Evolutionary conservation across 129 eudicot genomes (phyloP).

Genomic region (Heracleum sosnowskyi): DNA sequence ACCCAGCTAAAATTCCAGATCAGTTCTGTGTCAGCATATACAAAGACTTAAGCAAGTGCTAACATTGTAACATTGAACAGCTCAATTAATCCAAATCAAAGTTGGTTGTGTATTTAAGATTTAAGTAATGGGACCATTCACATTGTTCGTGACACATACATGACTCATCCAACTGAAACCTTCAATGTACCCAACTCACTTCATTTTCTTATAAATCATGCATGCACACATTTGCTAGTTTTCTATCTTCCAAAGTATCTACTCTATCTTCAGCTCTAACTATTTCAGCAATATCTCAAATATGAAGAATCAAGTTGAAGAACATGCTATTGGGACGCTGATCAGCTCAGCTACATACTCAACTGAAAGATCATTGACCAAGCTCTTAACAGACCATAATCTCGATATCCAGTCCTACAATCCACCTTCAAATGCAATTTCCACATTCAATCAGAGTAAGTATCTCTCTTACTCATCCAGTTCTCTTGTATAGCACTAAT

Average conservation of each 20-base stretch:
- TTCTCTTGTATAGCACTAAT: not conserved
- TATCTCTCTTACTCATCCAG: not conserved
- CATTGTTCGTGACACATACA: not conserved
- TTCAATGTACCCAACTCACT: not conserved
- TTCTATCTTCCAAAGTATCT: slow-evolving; percentile 2
- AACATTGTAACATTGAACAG: not conserved
- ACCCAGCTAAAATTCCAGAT: slow-evolving; percentile 7
- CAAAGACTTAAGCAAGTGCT: slow-evolving; percentile 5
- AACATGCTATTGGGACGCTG: slow-evolving; percentile 21
- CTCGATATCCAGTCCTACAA: not conserved
- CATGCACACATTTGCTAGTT: not conserved
- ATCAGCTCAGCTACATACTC: slow-evolving; percentile 13
- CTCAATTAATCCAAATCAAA: not conserved
- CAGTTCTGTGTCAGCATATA: slow-evolving; percentile 19
- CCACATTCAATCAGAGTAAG: slow-evolving; percentile 1
- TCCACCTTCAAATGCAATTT: not conserved
- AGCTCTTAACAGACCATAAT: not conserved
- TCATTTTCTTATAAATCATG: not conserved
- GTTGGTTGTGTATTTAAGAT: not conserved
- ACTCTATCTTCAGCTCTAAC: slow-evolving; percentile 9
- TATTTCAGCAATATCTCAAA: not conserved
- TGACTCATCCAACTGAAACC: slow-evolving; percentile 16
- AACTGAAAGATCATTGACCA: not conserved
- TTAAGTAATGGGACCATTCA: not conserved
- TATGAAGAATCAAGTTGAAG: slow-evolving; percentile 19